A percentile compares a stretch with the other conserved stretches of the same genome.
Conservation (phyloP, 208 protist genomes). For the Leishmania martiniquensis region DNA sequence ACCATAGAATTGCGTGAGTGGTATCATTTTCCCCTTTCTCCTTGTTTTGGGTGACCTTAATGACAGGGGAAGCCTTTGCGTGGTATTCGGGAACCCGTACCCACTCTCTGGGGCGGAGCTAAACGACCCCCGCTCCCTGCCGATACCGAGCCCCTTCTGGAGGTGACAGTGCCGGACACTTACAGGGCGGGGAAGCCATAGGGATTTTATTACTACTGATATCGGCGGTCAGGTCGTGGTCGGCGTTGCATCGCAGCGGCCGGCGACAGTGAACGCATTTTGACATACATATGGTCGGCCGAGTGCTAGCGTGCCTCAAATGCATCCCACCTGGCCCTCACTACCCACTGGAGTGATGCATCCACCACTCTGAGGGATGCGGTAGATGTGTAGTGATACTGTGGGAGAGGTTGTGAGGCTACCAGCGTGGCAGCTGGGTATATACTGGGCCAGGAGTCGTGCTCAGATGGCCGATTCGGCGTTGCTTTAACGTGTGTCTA, state of each 20-base stretch:
- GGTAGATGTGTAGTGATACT: neutral
- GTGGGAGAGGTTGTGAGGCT: neutral
- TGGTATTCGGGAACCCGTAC: neutral
- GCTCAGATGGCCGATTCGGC: neutral
- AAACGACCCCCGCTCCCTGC: neutral
- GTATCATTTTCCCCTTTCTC: conserved; percentile 4
- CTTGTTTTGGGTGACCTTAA: neutral
- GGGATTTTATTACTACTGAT: neutral
- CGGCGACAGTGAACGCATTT: neutral
- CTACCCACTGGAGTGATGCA: neutral
- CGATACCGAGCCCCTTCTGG: neutral
- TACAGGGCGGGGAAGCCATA: neutral
- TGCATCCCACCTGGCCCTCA: neutral
- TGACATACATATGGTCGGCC: neutral
- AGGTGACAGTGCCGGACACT: neutral
- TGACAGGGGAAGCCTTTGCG: too few species aligned
- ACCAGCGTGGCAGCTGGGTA: neutral
- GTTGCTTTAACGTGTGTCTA: neutral
- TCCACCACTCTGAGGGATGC: neutral
- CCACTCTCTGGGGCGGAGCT: neutral
- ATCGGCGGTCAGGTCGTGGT: neutral
- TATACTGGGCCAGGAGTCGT: neutral
- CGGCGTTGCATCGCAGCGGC: neutral
- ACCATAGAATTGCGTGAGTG: neutral
- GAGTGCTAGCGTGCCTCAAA: neutral